Conservation (phyloP, 2,329 filamentous ascomycete genomes). For the Hymenoscyphus linearis region DNA sequence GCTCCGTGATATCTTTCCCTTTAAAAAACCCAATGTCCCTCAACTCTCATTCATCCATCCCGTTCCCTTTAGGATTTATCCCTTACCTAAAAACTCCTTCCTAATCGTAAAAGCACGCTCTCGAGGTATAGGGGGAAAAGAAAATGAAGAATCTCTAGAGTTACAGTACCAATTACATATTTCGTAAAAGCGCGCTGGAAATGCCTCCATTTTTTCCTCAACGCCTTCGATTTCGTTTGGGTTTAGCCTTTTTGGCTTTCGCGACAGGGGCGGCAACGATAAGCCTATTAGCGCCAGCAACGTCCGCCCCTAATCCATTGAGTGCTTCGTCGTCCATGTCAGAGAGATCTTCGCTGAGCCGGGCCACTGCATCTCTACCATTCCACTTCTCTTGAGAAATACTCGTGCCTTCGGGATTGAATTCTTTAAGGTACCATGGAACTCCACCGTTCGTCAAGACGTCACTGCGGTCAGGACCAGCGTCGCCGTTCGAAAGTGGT, state of each 20-base stretch:
- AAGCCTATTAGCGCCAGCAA: slow-evolving; percentile 13
- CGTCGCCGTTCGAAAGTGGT: slow-evolving; percentile 57
- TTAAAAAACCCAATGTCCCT: neutral
- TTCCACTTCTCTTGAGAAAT: slow-evolving; percentile 71
- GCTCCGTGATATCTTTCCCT: neutral
- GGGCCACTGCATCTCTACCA: slow-evolving; percentile 63
- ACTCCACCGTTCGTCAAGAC: slow-evolving; percentile 67
- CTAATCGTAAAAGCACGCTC: slow-evolving; percentile 1
- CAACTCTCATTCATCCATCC: neutral
- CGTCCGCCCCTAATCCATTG: slow-evolving; percentile 52
- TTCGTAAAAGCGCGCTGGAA: neutral
- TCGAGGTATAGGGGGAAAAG: slow-evolving; percentile 1
- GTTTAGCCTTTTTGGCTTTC: slow-evolving; percentile 26
- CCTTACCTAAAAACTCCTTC: slow-evolving; percentile 5
- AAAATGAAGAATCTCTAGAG: slow-evolving; percentile 13
- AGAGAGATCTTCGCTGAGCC: slow-evolving; percentile 80
- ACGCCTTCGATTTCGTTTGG: slow-evolving; percentile 21
- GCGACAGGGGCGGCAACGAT: slow-evolving; percentile 10
- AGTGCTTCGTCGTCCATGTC: slow-evolving; percentile 91
- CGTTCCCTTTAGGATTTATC: neutral
- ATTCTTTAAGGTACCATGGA: slow-evolving; percentile 80
- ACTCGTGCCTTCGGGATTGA: slow-evolving; percentile 75
- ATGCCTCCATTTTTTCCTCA: neutral
- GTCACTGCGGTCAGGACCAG: slow-evolving; percentile 16
- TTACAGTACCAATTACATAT: slow-evolving; percentile 27